These are phyloP conservation scores for Aspergillus awamori DNA, from an alignment of 2,329 filamentous ascomycete species.

Conservation along the genomic window DNA sequence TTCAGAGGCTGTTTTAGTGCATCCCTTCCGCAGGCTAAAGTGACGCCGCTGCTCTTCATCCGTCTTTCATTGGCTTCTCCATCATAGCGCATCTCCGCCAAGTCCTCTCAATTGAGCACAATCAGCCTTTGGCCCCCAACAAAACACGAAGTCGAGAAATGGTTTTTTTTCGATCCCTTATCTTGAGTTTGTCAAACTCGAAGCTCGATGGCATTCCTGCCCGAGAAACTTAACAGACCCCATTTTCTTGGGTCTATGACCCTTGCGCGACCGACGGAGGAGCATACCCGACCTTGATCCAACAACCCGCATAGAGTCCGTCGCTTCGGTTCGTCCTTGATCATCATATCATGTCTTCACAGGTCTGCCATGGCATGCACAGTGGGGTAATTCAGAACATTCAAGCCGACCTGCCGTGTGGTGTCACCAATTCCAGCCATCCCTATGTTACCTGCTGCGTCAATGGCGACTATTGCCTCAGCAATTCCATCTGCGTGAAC, in stretches of 20 bases:
- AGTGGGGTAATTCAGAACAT: neutral
- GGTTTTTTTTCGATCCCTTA: neutral
- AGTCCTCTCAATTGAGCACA: neutral
- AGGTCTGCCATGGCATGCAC: constrained; percentile 13
- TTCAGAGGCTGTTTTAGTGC: no score
- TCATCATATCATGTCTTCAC: constrained; percentile 1
- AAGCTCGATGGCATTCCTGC: neutral
- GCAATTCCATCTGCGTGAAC: constrained; percentile 13
- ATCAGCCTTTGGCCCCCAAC: constrained; percentile 1
- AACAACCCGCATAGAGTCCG: neutral
- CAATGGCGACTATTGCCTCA: constrained; percentile 17
- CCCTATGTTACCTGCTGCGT: constrained; percentile 19
- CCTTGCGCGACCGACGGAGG: no score
- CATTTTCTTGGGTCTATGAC: no score
- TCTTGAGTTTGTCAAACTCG: neutral
- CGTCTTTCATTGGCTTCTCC: neutral
- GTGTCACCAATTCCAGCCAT: constrained; percentile 11
- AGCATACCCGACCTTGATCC: no score
- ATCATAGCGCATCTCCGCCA: neutral
- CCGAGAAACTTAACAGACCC: neutral
- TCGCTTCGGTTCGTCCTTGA: neutral
- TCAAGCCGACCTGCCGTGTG: constrained; percentile 6
- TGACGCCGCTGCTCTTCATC: neutral
- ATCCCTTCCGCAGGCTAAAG: no score
- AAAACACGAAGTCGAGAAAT: neutral